phyloP scores from a whole-genome alignment of 1,284 basidiomycete genomes.

The Puccinia horiana region DNA sequence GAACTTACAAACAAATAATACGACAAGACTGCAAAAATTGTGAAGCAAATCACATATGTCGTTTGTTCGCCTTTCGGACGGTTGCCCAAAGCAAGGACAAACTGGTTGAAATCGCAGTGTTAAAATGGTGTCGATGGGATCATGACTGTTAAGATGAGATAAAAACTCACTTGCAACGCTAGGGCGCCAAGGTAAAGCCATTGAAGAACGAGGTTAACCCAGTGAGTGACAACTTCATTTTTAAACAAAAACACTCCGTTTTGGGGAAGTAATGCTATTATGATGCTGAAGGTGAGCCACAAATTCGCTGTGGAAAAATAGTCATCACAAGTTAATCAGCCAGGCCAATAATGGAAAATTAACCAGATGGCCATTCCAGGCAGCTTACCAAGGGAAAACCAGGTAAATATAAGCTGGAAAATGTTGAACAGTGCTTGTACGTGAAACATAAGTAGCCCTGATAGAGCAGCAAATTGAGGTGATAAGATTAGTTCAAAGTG shows the following conservation, averaged over 20 bases:
- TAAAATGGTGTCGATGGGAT: background rate
- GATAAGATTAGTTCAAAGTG: background rate
- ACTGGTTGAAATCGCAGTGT: no score
- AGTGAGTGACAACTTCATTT: constrained; percentile 62
- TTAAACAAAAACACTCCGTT: constrained; percentile 48
- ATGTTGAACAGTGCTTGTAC: constrained; percentile 53
- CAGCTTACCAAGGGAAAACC: constrained; percentile 56
- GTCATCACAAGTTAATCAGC: background rate
- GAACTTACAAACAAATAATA: constrained; percentile 55
- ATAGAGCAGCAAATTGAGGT: constrained; percentile 47
- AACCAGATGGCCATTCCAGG: background rate
- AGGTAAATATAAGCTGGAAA: constrained; percentile 59
- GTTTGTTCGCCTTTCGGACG: constrained; percentile 88
- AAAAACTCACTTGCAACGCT: constrained; percentile 64
- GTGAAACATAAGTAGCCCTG: constrained; percentile 51
- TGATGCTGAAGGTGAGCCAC: constrained; percentile 94
- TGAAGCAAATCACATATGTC: constrained; percentile 78
- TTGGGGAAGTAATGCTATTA: constrained; percentile 80
- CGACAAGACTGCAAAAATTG: constrained; percentile 62
- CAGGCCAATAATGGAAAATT: background rate
- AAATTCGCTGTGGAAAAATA: constrained; percentile 71
- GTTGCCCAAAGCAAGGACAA: constrained; percentile 87
- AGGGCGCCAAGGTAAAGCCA: constrained; percentile 87
- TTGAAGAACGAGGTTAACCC: constrained; percentile 79
- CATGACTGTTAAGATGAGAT: background rate